phyloP scores from a whole-genome alignment of 2,329 filamentous ascomycete species.

The Pseudonectria foliicola region DNA sequence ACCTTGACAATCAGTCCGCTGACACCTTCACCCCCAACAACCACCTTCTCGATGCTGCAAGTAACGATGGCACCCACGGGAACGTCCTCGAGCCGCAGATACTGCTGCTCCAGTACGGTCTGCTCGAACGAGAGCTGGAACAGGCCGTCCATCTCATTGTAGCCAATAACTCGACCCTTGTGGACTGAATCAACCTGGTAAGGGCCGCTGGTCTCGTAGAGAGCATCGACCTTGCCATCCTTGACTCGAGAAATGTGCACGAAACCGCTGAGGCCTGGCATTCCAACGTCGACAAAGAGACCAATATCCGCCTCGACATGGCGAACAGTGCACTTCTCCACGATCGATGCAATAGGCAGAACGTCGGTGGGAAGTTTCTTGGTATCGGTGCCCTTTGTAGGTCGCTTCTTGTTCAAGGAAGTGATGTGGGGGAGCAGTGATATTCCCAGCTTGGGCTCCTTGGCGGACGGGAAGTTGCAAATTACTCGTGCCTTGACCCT shows the following conservation, averaged over 20 bases:
- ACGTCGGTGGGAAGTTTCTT: constrained; percentile 47
- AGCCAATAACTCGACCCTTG: constrained; percentile 74
- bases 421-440: constrained; percentile 82
- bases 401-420: constrained; percentile 46
- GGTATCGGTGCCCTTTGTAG: constrained; percentile 25
- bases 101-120: constrained; percentile 76
- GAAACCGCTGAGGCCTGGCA: constrained; percentile 66
- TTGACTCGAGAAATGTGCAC: constrained; percentile 91
- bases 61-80: constrained; percentile 73
- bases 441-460: constrained; percentile 77
- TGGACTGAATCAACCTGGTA: constrained; percentile 76
- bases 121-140: constrained; percentile 82
- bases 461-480: constrained; percentile 74
- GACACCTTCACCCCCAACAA: constrained; percentile 71
- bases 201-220: constrained; percentile 69
- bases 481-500: constrained; percentile 83
- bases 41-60: constrained; percentile 75
- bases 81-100: constrained; percentile 86
- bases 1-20: constrained; percentile 76
- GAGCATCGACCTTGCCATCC: constrained; percentile 78
- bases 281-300: constrained; percentile 66
- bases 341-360: constrained; percentile 64
- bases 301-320: constrained; percentile 76
- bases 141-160: constrained; percentile 78
- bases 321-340: constrained; percentile 71